Evolutionary conservation across 495 filamentous ascomycete species (phyloP).

Genomic region (Hyaloscypha variabilis): DNA sequence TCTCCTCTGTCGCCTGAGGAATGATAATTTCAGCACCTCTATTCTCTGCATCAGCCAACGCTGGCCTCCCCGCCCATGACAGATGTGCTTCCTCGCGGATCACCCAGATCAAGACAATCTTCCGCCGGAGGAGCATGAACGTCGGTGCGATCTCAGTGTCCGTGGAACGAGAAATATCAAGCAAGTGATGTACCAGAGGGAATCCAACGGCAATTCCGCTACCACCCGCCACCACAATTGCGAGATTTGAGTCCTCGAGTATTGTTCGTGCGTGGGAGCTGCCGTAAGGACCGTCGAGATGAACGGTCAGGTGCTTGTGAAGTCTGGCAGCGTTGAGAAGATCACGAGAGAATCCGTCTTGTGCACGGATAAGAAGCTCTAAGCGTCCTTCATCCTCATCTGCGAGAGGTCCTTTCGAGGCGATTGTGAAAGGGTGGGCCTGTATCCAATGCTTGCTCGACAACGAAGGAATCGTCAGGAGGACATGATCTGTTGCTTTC

Average conservation of each 20-base stretch:
- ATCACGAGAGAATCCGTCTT: conserved; percentile 59
- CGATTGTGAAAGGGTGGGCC: conserved; percentile 65
- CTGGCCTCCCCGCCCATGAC: conserved; percentile 50
- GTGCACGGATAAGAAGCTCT: conserved; percentile 56
- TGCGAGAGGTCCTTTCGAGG: conserved; percentile 45
- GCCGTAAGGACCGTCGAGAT: conserved; percentile 62
- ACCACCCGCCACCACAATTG: conserved; percentile 61
- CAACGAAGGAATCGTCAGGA: conserved; percentile 56
- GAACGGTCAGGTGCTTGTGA: conserved; percentile 39
- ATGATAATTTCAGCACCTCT: conserved; percentile 50
- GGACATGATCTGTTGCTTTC: conserved; percentile 59
- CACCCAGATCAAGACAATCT: conserved; percentile 60
- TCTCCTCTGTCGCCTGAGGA: conserved; percentile 52
- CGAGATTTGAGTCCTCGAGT: conserved; percentile 42
- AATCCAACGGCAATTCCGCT: conserved; percentile 64
- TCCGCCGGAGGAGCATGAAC: conserved; percentile 29
- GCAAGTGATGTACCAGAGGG: conserved; percentile 48
- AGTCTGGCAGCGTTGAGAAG: conserved; percentile 51
- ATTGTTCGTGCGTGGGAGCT: conserved; percentile 46
- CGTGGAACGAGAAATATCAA: conserved; percentile 7
- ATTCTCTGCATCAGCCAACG: conserved; percentile 45
- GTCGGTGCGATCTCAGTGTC: conserved; percentile 21
- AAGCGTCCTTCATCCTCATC: conserved; percentile 41
- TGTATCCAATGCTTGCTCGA: conserved; percentile 47
- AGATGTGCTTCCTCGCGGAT: conserved; percentile 51